A percentile compares a stretch with the other conserved stretches of the same genome.
phyloP scores from a whole-genome alignment of 495 filamentous ascomycete genomes.

The Copromyces sp. region DNA sequence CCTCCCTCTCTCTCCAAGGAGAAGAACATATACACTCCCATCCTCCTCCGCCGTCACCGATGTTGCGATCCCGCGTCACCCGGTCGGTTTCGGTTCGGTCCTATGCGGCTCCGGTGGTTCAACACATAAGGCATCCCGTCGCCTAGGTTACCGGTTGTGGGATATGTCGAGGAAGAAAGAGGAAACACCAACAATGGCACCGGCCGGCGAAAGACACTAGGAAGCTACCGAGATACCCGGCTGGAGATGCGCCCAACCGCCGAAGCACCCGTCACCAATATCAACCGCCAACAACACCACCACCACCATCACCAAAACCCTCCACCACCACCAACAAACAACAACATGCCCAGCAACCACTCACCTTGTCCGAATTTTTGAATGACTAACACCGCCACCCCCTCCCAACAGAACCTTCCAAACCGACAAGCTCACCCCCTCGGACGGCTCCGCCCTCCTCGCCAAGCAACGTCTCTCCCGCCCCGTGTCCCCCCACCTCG shows the following conservation, averaged over 20 bases:
- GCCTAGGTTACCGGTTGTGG: neutral
- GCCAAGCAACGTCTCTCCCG: slow-evolving; percentile 72
- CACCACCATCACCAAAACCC: neutral
- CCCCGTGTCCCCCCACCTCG: slow-evolving; percentile 79
- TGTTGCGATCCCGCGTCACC: neutral
- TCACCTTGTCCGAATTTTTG: neutral
- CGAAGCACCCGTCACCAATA: neutral
- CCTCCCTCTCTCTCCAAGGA: neutral
- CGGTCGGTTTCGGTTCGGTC: neutral
- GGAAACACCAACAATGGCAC: neutral
- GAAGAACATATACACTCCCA: neutral
- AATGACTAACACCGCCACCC: neutral
- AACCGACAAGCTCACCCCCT: slow-evolving; percentile 47
- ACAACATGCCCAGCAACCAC: neutral
- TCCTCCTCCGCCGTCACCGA: neutral
- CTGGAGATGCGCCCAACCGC: neutral
- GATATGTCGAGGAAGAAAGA: neutral
- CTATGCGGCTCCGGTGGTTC: neutral
- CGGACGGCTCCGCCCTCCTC: slow-evolving; percentile 62
- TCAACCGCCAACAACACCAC: neutral
- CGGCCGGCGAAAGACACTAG: too few species aligned
- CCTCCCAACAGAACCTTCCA: slow-evolving; percentile 38
- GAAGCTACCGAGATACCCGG: neutral
- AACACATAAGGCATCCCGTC: neutral
- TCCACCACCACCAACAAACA: neutral